Percentiles rank a stretch among this genome's conserved stretches.
phyloP scores from a whole-genome alignment of 164 flowering plant species.

The Magnolia changhungtana region DNA sequence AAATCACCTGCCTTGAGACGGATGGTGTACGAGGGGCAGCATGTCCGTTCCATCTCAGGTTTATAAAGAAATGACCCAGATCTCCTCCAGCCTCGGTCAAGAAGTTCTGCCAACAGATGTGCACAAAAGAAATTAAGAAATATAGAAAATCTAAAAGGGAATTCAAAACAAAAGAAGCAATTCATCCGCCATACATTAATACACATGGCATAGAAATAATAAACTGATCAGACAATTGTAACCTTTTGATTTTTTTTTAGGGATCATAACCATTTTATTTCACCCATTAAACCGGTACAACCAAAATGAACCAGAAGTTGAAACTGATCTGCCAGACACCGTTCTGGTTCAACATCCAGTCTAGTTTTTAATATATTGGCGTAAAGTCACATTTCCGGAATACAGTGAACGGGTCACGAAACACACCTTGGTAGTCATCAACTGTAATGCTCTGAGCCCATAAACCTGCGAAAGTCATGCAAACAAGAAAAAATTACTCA shows the following conservation, averaged over 20 bases:
- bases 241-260: too few species aligned
- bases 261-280: too few species aligned
- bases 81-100: constrained; percentile 96
- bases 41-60: constrained; percentile 87
- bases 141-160: too few species aligned
- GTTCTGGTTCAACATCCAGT: too few species aligned
- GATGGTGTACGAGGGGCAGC: constrained; percentile 89
- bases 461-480: constrained; percentile 40
- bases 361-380: too few species aligned
- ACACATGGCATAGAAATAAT: neutral
- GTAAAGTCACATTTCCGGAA: too few species aligned
- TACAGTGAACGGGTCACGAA: neutral
- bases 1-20: constrained; percentile 71
- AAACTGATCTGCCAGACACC: too few species aligned
- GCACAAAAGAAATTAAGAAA: neutral
- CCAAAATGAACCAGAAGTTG: too few species aligned
- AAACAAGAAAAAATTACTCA: neutral
- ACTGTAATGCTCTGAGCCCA: constrained; percentile 74
- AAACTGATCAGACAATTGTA: neutral
- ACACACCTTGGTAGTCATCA: constrained; percentile 87
- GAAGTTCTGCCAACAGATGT: constrained; percentile 49
- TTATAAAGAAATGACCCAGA: constrained; percentile 81
- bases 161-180: neutral
- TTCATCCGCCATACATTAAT: neutral
- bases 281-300: too few species aligned